phyloP scores from a whole-genome alignment of 257 asterid species.

The Ajuga chamaepitys region DNA sequence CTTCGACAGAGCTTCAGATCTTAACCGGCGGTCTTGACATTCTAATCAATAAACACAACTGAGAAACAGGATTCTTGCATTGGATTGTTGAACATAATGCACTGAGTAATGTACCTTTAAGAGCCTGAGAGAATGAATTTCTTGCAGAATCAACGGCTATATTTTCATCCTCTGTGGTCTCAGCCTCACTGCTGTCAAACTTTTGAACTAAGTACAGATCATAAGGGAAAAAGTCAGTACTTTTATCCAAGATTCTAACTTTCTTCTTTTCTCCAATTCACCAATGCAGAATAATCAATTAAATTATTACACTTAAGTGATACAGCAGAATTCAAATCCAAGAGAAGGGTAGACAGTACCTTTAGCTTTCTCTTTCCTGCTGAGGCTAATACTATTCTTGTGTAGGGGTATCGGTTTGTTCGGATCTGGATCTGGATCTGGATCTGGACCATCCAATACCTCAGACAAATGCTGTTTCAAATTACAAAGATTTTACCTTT shows the following conservation, averaged over 20 bases:
- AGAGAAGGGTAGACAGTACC: conserved; percentile 36
- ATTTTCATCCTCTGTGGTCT: conserved; percentile 68
- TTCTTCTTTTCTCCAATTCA: background rate
- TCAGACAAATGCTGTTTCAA: conserved; percentile 82
- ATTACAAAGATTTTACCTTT: conserved; percentile 49
- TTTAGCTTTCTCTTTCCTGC: conserved; percentile 61
- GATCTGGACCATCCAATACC: conserved; percentile 64
- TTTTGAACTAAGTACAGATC: conserved; percentile 37
- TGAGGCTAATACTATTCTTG: conserved; percentile 42
- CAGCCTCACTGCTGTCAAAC: conserved; percentile 58
- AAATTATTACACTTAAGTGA: conserved; percentile 16
- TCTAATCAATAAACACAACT: conserved; percentile 36
- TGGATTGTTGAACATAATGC: background rate
- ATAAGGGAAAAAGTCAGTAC: conserved; percentile 21
- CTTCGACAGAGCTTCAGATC: conserved; percentile 44
- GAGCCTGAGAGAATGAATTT: conserved; percentile 85
- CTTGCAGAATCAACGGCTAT: conserved; percentile 61
- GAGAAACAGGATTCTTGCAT: background rate
- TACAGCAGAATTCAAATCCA: conserved; percentile 8
- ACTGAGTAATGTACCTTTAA: conserved; percentile 48
- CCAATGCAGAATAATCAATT: background rate
- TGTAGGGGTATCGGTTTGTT: conserved; percentile 35
- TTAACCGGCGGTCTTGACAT: conserved; percentile 67
- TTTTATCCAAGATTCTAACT: conserved; percentile 5
- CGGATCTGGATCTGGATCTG: conserved; percentile 91